Base-by-base conservation (phyloP, 1,284 basidiomycete species). In the Hypsizygus ulmarius region DNA sequence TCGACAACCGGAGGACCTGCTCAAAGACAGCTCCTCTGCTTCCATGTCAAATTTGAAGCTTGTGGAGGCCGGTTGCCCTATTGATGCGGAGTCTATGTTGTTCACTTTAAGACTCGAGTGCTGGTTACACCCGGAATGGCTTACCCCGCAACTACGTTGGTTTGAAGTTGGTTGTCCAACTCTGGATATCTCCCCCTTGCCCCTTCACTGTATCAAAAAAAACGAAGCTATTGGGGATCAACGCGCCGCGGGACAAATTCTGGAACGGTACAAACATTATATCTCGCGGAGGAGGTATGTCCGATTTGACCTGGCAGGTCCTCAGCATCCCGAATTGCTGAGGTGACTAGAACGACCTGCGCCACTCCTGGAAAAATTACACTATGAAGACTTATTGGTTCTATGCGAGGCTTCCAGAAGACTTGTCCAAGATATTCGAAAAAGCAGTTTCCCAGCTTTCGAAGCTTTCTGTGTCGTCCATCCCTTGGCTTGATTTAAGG, bases 161-260 rank as follows among this genome's bases (percentile, higher is more conserved):
- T 60, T 16, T 47, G 52, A 3, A 33, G 51, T 14, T 70, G 67
- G 66, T 52, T 69, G 14, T 50, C 53, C 35, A 60, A 63, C 15
- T 67, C 66, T 16, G 63, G 63, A 3, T 54, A 50, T 30, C 57
- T 65, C 25, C 67, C 67, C 7, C 49, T 68, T 19, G 51, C 56
- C 30, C 56, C 68, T n/a, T 59, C 59, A 3, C 53, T 68, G 5
- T 58, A 53, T 39, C 66, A 69, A 49, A 56, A n/a, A 59, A 21
- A 66, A 62, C 51, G 64, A 64, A 50, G 64, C 63, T 19, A 51
- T 56, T 33, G 57, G 50, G n/a, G 64, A 64, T 3, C 77, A 82
- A 53, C 75, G 79, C 32, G 77, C 73, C 2, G 63, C 81, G 53
- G 71, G 72, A 38, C 75, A 80, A 52, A 77, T 84, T 43, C 78